Percentiles rank a stretch among this genome's conserved stretches.
These are phyloP conservation scores for Fusarium pseudoanthophilum DNA, from an alignment of 2,329 filamentous ascomycete species.

Conservation along the genomic window DNA sequence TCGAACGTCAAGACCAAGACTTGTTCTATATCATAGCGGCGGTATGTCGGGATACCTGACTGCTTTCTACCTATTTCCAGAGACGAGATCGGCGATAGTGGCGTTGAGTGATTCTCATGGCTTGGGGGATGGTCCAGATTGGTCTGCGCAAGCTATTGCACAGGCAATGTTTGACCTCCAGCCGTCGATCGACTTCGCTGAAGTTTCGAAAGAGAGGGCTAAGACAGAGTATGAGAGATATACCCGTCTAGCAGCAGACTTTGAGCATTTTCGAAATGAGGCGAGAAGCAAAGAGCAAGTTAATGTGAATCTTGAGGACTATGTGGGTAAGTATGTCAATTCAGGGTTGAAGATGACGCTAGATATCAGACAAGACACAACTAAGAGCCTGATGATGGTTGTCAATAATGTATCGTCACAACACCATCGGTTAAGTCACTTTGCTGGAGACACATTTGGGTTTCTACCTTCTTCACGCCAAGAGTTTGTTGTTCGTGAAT, in stretches of 20 bases:
- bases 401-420: neutral
- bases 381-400: fast-evolving
- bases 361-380: neutral
- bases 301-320: fast-evolving
- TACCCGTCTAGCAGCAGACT: fast-evolving
- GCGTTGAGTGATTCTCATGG: neutral
- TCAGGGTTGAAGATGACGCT: neutral
- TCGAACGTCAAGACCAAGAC: fast-evolving
- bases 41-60: neutral
- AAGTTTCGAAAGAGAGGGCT: neutral
- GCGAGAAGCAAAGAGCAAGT: fast-evolving
- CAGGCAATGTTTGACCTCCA: neutral
- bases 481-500: neutral
- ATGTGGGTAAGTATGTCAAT: neutral
- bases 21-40: neutral
- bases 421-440: neutral
- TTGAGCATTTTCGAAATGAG: neutral
- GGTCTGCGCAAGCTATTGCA: neutral
- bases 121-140: neutral
- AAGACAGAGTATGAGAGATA: neutral
- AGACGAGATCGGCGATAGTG: neutral
- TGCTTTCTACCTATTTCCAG: neutral
- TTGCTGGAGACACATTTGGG: neutral
- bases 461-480: neutral
- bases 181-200: neutral